These are phyloP conservation scores for Pterocarpus santalinus DNA, from an alignment of 306 rosid species.

Conservation along the genomic window DNA sequence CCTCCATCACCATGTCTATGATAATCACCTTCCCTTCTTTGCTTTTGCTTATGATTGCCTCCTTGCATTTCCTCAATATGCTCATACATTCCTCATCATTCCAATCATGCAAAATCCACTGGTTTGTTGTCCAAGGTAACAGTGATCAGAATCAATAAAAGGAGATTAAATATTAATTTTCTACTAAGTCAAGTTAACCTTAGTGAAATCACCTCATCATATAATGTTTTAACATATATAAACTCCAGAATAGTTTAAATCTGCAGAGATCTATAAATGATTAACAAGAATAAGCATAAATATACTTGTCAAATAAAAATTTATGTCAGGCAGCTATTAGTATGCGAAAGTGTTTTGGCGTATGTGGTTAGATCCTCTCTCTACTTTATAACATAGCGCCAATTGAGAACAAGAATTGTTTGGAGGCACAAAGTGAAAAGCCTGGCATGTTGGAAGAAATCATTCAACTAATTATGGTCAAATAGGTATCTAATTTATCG, in stretches of 20 bases:
- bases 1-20: constrained; percentile 36
- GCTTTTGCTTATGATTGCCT: background rate
- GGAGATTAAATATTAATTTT: background rate
- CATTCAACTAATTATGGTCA: too few relatives aligned
- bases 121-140: background rate
- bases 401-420: too few relatives aligned
- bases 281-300: background rate
- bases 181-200: background rate
- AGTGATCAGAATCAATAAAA: background rate
- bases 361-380: too few relatives aligned
- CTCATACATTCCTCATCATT: constrained; percentile 28
- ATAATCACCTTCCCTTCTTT: constrained; percentile 37
- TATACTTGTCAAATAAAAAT: background rate
- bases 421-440: too few relatives aligned
- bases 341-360: too few relatives aligned
- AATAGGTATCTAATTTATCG: too few relatives aligned
- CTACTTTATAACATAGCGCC: too few relatives aligned
- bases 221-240: background rate
- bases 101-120: constrained; percentile 48
- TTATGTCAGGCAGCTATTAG: too few relatives aligned
- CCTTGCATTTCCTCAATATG: constrained; percentile 41
- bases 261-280: background rate
- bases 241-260: too few relatives aligned
- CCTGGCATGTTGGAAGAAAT: too few relatives aligned
- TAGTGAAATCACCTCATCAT: background rate